phyloP scores from a whole-genome alignment of 75 land plant genomes.

The Isoetes taiwanensis region DNA sequence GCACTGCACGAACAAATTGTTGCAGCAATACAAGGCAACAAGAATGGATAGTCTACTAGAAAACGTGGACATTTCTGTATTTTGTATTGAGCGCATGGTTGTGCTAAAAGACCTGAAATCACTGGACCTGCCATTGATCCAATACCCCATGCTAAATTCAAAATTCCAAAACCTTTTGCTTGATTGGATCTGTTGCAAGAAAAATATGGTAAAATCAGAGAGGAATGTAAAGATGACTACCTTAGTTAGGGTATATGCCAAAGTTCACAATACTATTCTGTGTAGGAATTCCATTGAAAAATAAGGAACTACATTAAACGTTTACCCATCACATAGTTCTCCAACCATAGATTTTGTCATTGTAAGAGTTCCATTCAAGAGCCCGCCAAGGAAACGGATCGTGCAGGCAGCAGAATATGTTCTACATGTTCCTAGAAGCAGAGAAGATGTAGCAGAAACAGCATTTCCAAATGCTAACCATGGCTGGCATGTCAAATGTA shows the following conservation, averaged over 20 bases:
- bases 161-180: constrained; percentile 25
- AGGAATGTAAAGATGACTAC: no score
- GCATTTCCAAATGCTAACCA: constrained; percentile 21
- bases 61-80: not conserved
- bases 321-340: constrained; percentile 23
- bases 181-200: constrained; percentile 18
- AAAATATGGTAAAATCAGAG: not conserved
- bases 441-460: constrained; percentile 14
- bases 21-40: constrained; percentile 18
- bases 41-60: constrained; percentile 12
- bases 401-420: constrained; percentile 12
- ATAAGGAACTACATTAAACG: not conserved
- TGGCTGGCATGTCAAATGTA: no score
- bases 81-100: constrained; percentile 15
- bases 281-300: not conserved
- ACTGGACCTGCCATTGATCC: constrained; percentile 19
- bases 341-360: constrained; percentile 21
- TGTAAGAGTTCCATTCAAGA: constrained; percentile 20
- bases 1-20: constrained; percentile 12
- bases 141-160: constrained; percentile 25
- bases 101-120: constrained; percentile 16
- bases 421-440: constrained; percentile 13
- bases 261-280: not conserved
- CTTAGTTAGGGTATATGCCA: no score
- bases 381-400: constrained; percentile 16